Conservation (phyloP, 805 yeast genomes). For the Yamadazyma scolyti region DNA sequence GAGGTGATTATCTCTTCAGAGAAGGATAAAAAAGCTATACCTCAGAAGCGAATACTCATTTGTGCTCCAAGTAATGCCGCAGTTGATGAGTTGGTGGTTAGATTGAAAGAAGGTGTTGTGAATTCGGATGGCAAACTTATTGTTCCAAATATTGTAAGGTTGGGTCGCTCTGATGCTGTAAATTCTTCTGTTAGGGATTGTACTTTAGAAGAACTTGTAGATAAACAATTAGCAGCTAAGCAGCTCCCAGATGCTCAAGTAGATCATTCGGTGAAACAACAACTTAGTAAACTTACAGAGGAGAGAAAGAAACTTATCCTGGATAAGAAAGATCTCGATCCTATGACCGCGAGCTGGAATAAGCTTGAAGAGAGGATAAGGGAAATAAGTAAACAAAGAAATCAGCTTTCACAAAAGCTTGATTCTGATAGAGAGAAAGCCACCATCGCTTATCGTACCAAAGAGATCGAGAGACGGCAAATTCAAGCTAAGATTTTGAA, state of each 20-base stretch:
- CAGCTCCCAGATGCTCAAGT: conserved; percentile 3
- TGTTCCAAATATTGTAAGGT: conserved; percentile 70
- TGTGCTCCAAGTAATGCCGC: conserved; percentile 99
- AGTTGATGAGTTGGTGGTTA: conserved; percentile 87
- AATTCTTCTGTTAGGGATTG: conserved; percentile 77
- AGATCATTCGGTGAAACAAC: conserved; percentile 48
- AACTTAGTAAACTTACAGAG: conserved; percentile 47
- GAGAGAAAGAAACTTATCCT: conserved; percentile 51
- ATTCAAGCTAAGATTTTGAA: conserved; percentile 68
- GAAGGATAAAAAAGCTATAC: conserved; percentile 1
- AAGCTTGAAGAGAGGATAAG: conserved; percentile 50
- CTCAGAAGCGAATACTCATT: conserved; percentile 63
- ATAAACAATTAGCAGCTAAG: conserved; percentile 46
- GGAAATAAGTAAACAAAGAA: conserved; percentile 56
- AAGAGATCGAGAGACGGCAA: conserved; percentile 74
- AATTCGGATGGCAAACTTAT: conserved; percentile 51
- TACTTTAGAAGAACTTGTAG: conserved; percentile 84
- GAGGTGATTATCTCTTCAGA: conserved; percentile 1
- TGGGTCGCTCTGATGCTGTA: conserved; percentile 88
- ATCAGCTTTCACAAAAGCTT: conserved; percentile 65
- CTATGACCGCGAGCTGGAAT: conserved; percentile 39
- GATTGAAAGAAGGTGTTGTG: conserved; percentile 71
- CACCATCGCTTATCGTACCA: conserved; percentile 63
- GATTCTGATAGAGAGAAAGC: conserved; percentile 78
- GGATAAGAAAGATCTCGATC: conserved; percentile 12